Conservation (phyloP, 257 asterid species). For the Plantago major region DNA sequence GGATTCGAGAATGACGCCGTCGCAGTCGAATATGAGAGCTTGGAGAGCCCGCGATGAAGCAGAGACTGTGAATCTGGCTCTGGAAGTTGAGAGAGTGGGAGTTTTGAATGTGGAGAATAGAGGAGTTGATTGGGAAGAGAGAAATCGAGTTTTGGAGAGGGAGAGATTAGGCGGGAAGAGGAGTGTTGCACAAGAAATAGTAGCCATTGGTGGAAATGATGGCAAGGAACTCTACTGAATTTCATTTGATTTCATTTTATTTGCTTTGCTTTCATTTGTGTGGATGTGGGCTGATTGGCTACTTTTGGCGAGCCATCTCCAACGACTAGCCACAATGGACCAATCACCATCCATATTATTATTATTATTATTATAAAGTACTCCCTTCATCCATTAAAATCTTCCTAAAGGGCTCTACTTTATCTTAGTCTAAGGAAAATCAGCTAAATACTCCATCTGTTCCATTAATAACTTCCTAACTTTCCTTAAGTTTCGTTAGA, state of each 20-base stretch:
- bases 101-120: slow-evolving; percentile 31
- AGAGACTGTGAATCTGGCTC: slow-evolving; percentile 33
- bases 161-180: slow-evolving; percentile 39
- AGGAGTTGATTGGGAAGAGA: slow-evolving; percentile 33
- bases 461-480: no score
- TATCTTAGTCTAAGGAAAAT: no score
- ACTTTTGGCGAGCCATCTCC: no score
- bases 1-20: slow-evolving; percentile 87
- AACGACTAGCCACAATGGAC: no score
- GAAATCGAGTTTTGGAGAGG: slow-evolving; percentile 27
- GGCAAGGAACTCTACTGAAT: background rate
- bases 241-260: slow-evolving; percentile 9
- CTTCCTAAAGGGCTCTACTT: no score
- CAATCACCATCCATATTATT: no score
- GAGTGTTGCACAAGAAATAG: slow-evolving; percentile 34
- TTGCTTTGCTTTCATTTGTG: slow-evolving; percentile 15
- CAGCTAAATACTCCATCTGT: no score
- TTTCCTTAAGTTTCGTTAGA: no score
- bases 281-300: slow-evolving; percentile 14
- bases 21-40: slow-evolving; percentile 90
- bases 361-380: no score
- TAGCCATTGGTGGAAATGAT: slow-evolving; percentile 45
- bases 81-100: slow-evolving; percentile 18
- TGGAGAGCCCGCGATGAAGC: slow-evolving; percentile 49
- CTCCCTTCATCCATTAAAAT: no score